A percentile compares a stretch with the other conserved stretches of the same genome.
These are phyloP conservation scores for Termitomyces sp. DNA, from an alignment of 768 basidiomycete species.

Conservation along the genomic window DNA sequence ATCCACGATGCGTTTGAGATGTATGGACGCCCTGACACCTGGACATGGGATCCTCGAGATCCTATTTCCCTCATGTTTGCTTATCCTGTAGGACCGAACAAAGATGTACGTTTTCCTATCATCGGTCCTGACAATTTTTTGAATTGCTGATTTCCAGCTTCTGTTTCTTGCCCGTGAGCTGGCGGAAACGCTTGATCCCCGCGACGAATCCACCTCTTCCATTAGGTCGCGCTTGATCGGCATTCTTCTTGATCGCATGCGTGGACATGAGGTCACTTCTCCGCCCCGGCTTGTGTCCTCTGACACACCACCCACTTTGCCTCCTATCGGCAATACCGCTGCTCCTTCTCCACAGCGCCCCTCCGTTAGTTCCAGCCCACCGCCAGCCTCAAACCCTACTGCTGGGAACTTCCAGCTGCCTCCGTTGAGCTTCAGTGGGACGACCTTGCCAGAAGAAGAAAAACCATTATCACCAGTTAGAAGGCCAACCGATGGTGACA, in stretches of 20 bases:
- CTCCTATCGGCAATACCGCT: slow-evolving; percentile 27
- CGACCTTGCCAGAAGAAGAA: slow-evolving; percentile 16
- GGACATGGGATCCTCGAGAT: slow-evolving; percentile 90
- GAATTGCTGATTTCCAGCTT: slow-evolving; percentile 43
- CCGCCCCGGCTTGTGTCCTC: slow-evolving; percentile 17
- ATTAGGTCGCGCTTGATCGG: slow-evolving; percentile 62
- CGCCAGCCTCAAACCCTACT: slow-evolving; percentile 13
- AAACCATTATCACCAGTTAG: slow-evolving; percentile 22
- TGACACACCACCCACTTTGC: slow-evolving; percentile 34
- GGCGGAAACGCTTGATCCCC: slow-evolving; percentile 74
- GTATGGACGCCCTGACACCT: slow-evolving; percentile 83
- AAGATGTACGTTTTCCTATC: slow-evolving; percentile 59
- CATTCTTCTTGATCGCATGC: slow-evolving; percentile 67
- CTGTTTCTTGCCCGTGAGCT: slow-evolving; percentile 87
- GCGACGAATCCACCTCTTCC: slow-evolving; percentile 73
- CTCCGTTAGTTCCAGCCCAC: slow-evolving; percentile 2
- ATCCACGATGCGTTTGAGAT: slow-evolving; percentile 85
- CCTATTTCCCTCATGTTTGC: slow-evolving; percentile 86
- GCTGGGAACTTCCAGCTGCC: slow-evolving; percentile 52
- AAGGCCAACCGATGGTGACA: slow-evolving; percentile 16
- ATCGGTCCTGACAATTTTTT: not conserved
- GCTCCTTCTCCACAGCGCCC: slow-evolving; percentile 13
- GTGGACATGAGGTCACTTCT: slow-evolving; percentile 27
- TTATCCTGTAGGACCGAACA: slow-evolving; percentile 83
- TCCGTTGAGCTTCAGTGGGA: slow-evolving; percentile 47